Conservation (phyloP, 164 flowering plant species). For the Annona cherimola region DNA sequence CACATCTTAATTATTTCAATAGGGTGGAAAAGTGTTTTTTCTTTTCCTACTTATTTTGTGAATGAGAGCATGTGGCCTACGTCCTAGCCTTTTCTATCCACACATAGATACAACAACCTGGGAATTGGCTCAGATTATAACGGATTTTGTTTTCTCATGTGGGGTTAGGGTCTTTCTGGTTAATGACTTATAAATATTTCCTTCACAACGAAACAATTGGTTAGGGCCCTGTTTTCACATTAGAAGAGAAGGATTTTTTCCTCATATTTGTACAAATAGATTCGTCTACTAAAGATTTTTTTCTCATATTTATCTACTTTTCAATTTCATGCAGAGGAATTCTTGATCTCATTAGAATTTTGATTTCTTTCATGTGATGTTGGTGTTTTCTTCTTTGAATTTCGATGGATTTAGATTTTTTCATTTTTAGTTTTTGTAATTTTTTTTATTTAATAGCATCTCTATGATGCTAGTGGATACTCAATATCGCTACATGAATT, state of each 20-base stretch:
- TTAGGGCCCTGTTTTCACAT: neutral
- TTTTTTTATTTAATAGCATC: too few relatives aligned
- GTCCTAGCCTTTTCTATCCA: neutral
- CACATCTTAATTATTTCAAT: too few relatives aligned
- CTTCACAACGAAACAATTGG: neutral
- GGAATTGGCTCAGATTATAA: neutral
- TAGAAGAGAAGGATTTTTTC: constrained; percentile 1
- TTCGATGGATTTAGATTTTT: neutral
- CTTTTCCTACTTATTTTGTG: neutral
- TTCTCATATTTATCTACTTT: neutral
- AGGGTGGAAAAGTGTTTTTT: too few relatives aligned
- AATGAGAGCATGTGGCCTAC: neutral
- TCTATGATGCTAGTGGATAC: too few relatives aligned
- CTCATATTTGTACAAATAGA: constrained; percentile 43
- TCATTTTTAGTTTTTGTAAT: too few relatives aligned
- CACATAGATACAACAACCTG: neutral
- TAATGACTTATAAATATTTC: neutral
- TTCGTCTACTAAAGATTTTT: constrained; percentile 34
- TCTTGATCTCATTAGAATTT: neutral
- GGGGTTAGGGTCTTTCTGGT: neutral
- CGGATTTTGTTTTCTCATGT: neutral
- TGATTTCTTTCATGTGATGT: neutral
- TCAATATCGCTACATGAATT: too few relatives aligned
- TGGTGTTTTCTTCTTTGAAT: neutral
- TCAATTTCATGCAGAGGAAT: constrained; percentile 1